A percentile compares a stretch with the other conserved stretches of the same genome.
These are phyloP conservation scores for Vicia faba DNA, from an alignment of 306 rosid genomes.

Conservation along the genomic window DNA sequence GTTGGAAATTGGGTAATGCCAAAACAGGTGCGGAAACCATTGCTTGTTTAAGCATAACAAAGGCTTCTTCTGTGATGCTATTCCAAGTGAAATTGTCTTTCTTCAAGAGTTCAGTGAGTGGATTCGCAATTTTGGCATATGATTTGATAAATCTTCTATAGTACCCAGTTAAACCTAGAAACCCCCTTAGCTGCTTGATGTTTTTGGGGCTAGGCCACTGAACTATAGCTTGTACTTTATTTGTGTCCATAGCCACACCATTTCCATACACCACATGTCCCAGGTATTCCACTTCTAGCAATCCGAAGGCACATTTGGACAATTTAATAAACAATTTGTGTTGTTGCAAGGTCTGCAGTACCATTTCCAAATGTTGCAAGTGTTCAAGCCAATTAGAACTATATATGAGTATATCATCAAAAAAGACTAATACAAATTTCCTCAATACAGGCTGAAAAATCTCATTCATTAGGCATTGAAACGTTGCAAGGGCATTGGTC, in stretches of 20 bases:
- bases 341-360: background rate
- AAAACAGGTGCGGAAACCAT: background rate
- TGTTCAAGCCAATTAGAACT: background rate
- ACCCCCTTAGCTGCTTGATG: no score
- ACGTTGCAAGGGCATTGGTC: background rate
- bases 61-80: background rate
- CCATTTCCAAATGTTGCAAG: background rate
- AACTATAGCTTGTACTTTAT: no score
- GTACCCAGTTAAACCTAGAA: no score
- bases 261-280: no score
- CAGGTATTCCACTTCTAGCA: no score
- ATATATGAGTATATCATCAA: background rate
- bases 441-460: background rate
- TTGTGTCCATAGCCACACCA: no score
- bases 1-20: background rate
- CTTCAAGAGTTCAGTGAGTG: background rate
- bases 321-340: background rate
- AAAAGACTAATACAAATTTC: background rate
- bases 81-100: background rate
- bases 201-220: no score
- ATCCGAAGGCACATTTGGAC: background rate
- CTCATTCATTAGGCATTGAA: background rate
- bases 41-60: background rate
- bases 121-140: background rate
- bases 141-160: background rate